Conservation (phyloP, 1,284 basidiomycete species). For the Moesziomyces parantarcticus region DNA sequence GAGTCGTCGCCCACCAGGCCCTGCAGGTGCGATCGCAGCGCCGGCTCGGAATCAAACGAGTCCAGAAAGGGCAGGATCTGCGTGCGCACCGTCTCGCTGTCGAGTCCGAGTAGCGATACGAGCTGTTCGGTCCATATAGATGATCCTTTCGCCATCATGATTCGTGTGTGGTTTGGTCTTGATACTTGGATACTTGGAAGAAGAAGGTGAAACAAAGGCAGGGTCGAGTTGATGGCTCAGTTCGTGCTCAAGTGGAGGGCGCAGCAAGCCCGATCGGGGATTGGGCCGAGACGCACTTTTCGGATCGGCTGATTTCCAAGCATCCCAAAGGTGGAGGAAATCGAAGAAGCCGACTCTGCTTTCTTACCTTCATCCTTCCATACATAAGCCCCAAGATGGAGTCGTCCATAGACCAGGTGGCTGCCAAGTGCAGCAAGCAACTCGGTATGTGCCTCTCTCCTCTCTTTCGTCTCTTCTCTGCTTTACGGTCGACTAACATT, state of each 20-base stretch:
- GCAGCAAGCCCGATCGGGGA: conserved; percentile 2
- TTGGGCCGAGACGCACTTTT: not conserved
- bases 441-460: conserved; percentile 27
- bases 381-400: conserved; percentile 28
- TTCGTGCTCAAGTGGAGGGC: conserved; percentile 8
- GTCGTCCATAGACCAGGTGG: conserved; percentile 53
- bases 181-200: not conserved
- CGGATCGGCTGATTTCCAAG: conserved; percentile 14
- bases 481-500: not conserved
- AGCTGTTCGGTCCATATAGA: conserved; percentile 46
- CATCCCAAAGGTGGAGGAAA: conserved; percentile 10
- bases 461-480: not conserved
- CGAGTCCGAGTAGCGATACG: conserved; percentile 35
- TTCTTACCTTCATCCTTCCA: not conserved
- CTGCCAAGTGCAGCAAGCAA: conserved; percentile 53
- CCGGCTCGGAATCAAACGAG: conserved; percentile 34
- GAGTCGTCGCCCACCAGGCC: conserved; percentile 42
- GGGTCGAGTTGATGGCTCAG: not conserved
- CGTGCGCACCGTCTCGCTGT: conserved; percentile 40
- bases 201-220: conserved; percentile 1
- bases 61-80: conserved; percentile 51
- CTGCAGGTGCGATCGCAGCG: conserved; percentile 36
- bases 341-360: conserved; percentile 6
- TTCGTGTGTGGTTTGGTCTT: not conserved
- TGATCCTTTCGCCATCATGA: conserved; percentile 28